A percentile compares a stretch with the other conserved stretches of the same genome.
These are phyloP conservation scores for Arabidopsis lyrata DNA, from an alignment of 441 rosid species.

Conservation along the genomic window DNA sequence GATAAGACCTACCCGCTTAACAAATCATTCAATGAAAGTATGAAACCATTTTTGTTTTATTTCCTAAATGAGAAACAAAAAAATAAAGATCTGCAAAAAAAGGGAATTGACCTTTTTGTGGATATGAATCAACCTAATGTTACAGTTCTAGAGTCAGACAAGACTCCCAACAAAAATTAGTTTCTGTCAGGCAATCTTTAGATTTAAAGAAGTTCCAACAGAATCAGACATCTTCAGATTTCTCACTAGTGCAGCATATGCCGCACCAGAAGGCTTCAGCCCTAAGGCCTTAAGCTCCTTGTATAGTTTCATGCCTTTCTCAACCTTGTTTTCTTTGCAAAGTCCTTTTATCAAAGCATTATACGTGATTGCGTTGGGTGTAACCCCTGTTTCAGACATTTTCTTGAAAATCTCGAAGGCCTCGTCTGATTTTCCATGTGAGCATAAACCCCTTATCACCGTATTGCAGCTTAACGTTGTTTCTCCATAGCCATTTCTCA, in stretches of 20 bases:
- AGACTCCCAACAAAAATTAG: neutral
- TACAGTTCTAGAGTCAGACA: constrained; percentile 19
- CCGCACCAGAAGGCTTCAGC: constrained; percentile 47
- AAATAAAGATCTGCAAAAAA: constrained; percentile 23
- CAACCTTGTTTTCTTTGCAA: constrained; percentile 55
- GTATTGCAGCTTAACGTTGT: constrained; percentile 57
- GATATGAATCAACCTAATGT: constrained; percentile 13
- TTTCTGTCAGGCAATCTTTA: constrained; percentile 23
- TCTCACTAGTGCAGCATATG: constrained; percentile 47
- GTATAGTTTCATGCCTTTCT: constrained; percentile 47
- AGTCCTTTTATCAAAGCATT: constrained; percentile 55
- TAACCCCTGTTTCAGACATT: constrained; percentile 63
- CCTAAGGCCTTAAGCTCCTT: constrained; percentile 55
- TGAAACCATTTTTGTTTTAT: constrained; percentile 9
- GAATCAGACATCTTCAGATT: constrained; percentile 41
- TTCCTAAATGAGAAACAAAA: constrained; percentile 11
- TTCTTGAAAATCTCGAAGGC: constrained; percentile 58
- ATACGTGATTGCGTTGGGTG: constrained; percentile 53
- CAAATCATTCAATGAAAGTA: neutral
- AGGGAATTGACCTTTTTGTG: constrained; percentile 5
- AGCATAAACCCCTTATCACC: constrained; percentile 59
- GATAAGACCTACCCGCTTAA: neutral
- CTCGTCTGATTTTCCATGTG: constrained; percentile 48
- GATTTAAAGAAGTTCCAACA: constrained; percentile 27
- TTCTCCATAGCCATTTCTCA: constrained; percentile 52